Evolutionary conservation across 1,284 basidiomycete species (phyloP), one percentile per base, ranked within the genome.

Genomic region (Exobasidium rhododendri): DNA sequence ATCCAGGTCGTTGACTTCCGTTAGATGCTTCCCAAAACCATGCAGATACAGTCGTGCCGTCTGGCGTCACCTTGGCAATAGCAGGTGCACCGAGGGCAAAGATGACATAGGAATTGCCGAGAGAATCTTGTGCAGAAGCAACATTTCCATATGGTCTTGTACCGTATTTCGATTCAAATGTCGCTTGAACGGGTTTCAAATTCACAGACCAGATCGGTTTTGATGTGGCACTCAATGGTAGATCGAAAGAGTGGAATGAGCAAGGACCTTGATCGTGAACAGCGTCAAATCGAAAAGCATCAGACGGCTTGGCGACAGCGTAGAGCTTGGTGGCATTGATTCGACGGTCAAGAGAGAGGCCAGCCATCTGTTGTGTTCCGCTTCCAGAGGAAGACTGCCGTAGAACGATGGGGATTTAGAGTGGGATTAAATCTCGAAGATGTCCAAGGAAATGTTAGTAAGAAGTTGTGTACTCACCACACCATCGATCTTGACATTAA

Each of bases 351-450:
- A 77, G 46, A 31, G 73, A 75, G 0, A 78, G 56, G 24, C 75
- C 75, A 1, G 75, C 75, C 69, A 75, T 68, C 65, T 78, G 75
- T 59, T 78, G 75, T 6, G 72, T 65, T 6, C 74, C 73, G 50
- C 63, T 50, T 35, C 73, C 74, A 40, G 46, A 31, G 11, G 68
- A 71, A 0, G 73, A 71, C 7, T 40, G 35, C 10, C n/a, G n/a
- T n/a, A n/a, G n/a, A n/a, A 70, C 67, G 17, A 69, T 71, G 14
- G 71, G 69, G 57, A 77, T 72, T 51, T 58, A 5, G 14, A 26
- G n/a, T n/a, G n/a, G n/a, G n/a, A n/a, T n/a, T n/a, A n/a, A n/a
- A n/a, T n/a, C n/a, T n/a, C n/a, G 40, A 22, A 50, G 10, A 11
- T 20, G 26, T 17, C 5, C n/a, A 49, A 49, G 10, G n/a, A 3